A percentile compares a stretch with the other conserved stretches of the same genome.
Evolutionary conservation across 2,329 filamentous ascomycete species (phyloP).

Genomic region (Nakataea oryzae): DNA sequence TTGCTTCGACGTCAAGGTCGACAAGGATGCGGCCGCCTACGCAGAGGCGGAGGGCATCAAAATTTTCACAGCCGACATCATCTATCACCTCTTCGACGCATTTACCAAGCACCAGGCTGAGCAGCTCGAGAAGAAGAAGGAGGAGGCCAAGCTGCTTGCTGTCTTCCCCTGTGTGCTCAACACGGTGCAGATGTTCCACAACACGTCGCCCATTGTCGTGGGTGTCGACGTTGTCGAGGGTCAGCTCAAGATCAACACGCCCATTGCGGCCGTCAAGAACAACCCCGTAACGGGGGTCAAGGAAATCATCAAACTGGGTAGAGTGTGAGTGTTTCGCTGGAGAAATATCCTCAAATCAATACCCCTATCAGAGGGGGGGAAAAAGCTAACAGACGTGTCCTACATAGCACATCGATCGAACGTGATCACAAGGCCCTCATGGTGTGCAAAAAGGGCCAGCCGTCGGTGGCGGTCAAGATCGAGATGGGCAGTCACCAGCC

Average conservation of each 20-base stretch:
- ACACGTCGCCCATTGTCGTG: conserved; percentile 88
- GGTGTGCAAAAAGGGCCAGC: conserved; percentile 90
- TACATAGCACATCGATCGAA: conserved; percentile 77
- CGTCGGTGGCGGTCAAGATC: conserved; percentile 97
- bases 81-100: conserved; percentile 94
- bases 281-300: conserved; percentile 71
- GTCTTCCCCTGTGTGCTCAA: conserved; percentile 93
- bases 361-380: not conserved
- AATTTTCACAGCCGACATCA: conserved; percentile 97
- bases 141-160: conserved; percentile 88
- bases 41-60: conserved; percentile 93
- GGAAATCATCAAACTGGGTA: conserved; percentile 74
- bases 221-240: conserved; percentile 95
- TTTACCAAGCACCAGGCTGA: conserved; percentile 93
- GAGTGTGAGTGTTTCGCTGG: conserved; percentile 63
- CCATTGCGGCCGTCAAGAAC: conserved; percentile 75
- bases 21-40: conserved; percentile 87
- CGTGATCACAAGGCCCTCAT: conserved; percentile 92
- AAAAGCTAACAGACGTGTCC: not conserved
- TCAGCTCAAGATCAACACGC: conserved; percentile 75
- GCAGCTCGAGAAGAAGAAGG: conserved; percentile 83
- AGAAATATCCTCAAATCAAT: not conserved
- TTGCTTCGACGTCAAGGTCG: conserved; percentile 98
- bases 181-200: conserved; percentile 94
- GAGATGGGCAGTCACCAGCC: conserved; percentile 89